These are phyloP conservation scores for Chlamydomonas sp. DNA, from an alignment of 139 green algal species.

Conservation along the genomic window DNA sequence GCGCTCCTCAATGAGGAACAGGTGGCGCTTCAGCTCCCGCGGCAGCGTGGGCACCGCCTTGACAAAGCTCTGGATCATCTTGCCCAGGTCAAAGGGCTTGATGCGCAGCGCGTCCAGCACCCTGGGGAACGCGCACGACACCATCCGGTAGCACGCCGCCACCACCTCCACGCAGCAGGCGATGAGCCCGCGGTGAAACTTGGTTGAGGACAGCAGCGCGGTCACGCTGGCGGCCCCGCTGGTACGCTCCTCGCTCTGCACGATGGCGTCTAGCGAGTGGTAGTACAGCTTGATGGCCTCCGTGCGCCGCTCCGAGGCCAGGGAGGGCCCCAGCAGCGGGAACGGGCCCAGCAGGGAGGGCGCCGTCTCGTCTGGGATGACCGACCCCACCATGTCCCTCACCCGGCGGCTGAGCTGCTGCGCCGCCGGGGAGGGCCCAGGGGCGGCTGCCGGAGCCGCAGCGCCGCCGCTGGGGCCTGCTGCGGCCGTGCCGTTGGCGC, in stretches of 20 bases:
- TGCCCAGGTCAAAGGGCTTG: slow-evolving; percentile 83
- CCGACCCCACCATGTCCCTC: slow-evolving; percentile 39
- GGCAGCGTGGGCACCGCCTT: slow-evolving; percentile 57
- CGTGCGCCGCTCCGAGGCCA: slow-evolving; percentile 44
- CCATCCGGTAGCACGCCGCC: slow-evolving; percentile 61
- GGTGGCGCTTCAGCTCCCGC: slow-evolving; percentile 76
- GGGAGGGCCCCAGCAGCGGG: slow-evolving; percentile 39
- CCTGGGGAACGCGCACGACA: slow-evolving; percentile 32
- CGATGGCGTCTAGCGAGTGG: slow-evolving; percentile 67
- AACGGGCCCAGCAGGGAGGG: slow-evolving; percentile 13
- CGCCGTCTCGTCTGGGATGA: slow-evolving; percentile 34
- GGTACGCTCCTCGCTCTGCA: slow-evolving; percentile 51
- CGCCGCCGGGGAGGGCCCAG: neutral
- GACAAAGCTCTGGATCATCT: slow-evolving; percentile 78
- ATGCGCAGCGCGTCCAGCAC: slow-evolving; percentile 68
- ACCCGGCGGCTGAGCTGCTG: slow-evolving; percentile 28
- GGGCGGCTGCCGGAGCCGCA: neutral
- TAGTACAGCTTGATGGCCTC: slow-evolving; percentile 78
- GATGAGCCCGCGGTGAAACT: slow-evolving; percentile 74
- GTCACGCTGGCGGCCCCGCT: neutral
- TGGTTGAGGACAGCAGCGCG: slow-evolving; percentile 48
- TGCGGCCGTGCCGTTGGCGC: no score
- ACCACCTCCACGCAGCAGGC: slow-evolving; percentile 71
- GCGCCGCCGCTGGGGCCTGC: no score
- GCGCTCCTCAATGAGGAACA: slow-evolving; percentile 79